phyloP scores from a whole-genome alignment of 1,284 basidiomycete species.

The Boletus smithii region DNA sequence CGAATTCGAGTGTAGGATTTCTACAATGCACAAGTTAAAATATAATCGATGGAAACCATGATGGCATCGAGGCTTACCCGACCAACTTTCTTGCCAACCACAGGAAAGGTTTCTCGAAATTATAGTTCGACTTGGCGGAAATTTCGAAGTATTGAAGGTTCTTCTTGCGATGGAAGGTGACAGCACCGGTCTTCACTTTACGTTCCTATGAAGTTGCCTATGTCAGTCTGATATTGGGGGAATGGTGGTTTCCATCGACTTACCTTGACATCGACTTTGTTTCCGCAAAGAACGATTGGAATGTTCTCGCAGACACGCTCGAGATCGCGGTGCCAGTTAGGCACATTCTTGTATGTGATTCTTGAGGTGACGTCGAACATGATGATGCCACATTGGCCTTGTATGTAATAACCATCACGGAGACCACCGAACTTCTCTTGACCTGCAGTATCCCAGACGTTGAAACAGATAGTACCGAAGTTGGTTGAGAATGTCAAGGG shows the following conservation, averaged over 20 bases:
- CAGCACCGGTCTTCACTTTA: constrained; percentile 98
- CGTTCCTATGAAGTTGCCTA: constrained; percentile 69
- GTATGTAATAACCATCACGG: constrained; percentile 97
- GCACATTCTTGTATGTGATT: constrained; percentile 99
- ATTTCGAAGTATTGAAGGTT: constrained; percentile 99
- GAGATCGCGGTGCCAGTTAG: constrained; percentile 99
- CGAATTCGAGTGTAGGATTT: constrained; percentile 89
- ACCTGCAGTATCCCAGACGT: constrained; percentile 99
- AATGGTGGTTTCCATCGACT: constrained; percentile 23
- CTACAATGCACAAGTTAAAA: constrained; percentile 38
- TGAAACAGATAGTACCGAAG: constrained; percentile 98
- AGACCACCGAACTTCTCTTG: constrained; percentile 99
- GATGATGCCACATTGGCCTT: constrained; percentile 99
- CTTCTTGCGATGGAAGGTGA: constrained; percentile 99
- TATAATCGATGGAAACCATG: neutral
- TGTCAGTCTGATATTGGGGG: constrained; percentile 6
- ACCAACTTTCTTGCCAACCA: constrained; percentile 99
- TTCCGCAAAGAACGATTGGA: constrained; percentile 98
- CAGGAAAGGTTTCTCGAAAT: constrained; percentile 99
- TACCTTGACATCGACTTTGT: constrained; percentile 99
- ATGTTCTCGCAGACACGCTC: constrained; percentile 99
- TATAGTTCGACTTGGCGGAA: constrained; percentile 99
- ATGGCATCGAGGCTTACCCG: constrained; percentile 58
- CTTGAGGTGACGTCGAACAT: constrained; percentile 99
- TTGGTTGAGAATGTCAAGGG: constrained; percentile 96